phyloP scores from a whole-genome alignment of 2,329 filamentous ascomycete genomes.

The Amesomyces nigricolor region DNA sequence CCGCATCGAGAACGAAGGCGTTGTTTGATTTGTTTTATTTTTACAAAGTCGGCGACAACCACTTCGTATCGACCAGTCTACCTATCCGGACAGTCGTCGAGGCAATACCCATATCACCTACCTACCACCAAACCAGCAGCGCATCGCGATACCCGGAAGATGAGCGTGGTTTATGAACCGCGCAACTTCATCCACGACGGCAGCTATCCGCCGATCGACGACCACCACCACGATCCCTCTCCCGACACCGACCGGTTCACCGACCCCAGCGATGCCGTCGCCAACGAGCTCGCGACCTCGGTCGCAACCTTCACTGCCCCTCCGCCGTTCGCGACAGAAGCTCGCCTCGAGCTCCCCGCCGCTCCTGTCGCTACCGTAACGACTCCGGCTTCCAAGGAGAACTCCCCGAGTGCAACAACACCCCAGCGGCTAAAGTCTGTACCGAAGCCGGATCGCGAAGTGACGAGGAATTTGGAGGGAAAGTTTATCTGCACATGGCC shows the following conservation, averaged over 20 bases:
- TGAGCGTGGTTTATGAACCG: slow-evolving; percentile 45
- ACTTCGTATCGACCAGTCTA: not conserved
- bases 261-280: slow-evolving; percentile 37
- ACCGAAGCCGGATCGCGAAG: slow-evolving; percentile 53
- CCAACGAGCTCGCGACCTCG: slow-evolving; percentile 30
- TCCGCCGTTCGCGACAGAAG: slow-evolving; percentile 24
- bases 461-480: slow-evolving; percentile 61
- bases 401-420: slow-evolving; percentile 27
- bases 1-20: not conserved
- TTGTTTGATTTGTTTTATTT: not conserved
- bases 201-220: slow-evolving; percentile 43
- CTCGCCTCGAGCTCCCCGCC: slow-evolving; percentile 36
- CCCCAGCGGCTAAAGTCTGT: slow-evolving; percentile 47
- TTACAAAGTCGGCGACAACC: not conserved
- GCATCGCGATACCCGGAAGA: slow-evolving; percentile 16
- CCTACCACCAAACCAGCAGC: slow-evolving; percentile 8
- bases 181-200: slow-evolving; percentile 45
- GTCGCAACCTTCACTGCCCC: slow-evolving; percentile 32
- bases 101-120: not conserved
- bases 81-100: not conserved
- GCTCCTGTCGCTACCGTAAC: slow-evolving; percentile 23
- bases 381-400: slow-evolving; percentile 25
- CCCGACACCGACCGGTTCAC: slow-evolving; percentile 35
- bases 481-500: slow-evolving; percentile 69
- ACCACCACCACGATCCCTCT: slow-evolving; percentile 35